Evolutionary conservation across 108 stramenopile species (phyloP), one percentile per base, ranked within the genome.

Genomic region (Mayamaea pseudoterrestris): DNA sequence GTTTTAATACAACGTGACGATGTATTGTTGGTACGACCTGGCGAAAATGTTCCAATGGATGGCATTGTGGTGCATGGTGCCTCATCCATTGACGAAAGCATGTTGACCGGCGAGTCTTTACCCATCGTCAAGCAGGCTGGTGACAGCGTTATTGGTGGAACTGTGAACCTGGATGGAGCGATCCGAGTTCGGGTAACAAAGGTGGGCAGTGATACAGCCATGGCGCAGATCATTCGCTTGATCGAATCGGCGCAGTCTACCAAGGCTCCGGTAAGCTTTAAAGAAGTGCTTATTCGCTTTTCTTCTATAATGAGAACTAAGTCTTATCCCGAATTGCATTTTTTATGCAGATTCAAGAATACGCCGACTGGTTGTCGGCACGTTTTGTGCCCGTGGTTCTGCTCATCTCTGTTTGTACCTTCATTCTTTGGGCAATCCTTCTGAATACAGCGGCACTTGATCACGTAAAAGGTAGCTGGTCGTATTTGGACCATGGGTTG

Each of bases 161-260:
- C 91, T 8, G 57, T 72, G 9, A 65, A 64, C 47, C 36, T 55
- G 1, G 41, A 42, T 11, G 26, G 41, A 8, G 53, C 41, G 1
- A 9, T 41, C n/a, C 42, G 83, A 46, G 63, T 92, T 5, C 57
- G 69, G 29, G 90, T 91, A 6, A 90, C 86, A 12, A 80, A 84
- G 2, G 83, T 83, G 21, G 93, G 84, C 3, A 52, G 61, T 5
- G 62, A 63, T 30, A 83, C 90, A 6, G 84, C 80, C 0, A 30
- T 95, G 20, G 77, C 83, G 2, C 61, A 82, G 37, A 93, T 93
- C 30, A 78, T 93, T 6, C 64, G 74, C n/a, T 67, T 96, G 24
- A 83, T 99, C 1, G 88, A 97, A 55, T 85, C 92, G 30, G 96
- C 98, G 1, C 98, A 97, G 73, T 64, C 75, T 9, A 57, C 71